phyloP scores from a whole-genome alignment of 345 rosid species.

The Populus ilicifolia region DNA sequence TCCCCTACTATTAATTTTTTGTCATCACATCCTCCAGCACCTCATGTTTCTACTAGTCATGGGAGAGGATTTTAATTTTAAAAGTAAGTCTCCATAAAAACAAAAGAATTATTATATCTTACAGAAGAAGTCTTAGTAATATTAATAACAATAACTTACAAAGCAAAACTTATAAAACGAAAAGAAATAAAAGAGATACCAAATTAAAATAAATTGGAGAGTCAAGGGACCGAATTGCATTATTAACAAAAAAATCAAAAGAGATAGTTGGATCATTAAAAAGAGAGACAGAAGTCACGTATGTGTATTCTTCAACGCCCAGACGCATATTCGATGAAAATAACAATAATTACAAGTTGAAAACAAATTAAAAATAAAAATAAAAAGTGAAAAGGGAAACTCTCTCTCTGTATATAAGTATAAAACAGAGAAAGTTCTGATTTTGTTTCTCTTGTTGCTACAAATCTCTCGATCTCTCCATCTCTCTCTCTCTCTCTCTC shows the following conservation, averaged over 20 bases:
- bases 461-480: conserved; percentile 35
- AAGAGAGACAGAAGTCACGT: neutral
- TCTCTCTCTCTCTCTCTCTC: neutral
- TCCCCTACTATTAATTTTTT: too few species aligned
- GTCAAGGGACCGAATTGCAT: neutral
- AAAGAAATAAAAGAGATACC: too few species aligned
- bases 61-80: too few species aligned
- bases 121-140: too few species aligned
- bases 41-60: too few species aligned
- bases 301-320: neutral
- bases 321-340: neutral
- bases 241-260: neutral
- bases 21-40: too few species aligned
- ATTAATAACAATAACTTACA: too few species aligned
- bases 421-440: conserved; percentile 39
- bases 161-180: too few species aligned
- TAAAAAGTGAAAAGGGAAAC: conserved; percentile 5
- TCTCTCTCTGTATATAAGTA: neutral
- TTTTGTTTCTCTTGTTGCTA: conserved; percentile 41
- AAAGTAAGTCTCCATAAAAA: too few species aligned
- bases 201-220: neutral
- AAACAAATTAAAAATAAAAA: conserved; percentile 5
- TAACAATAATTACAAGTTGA: neutral
- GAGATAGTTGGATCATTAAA: neutral
- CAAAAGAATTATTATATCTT: too few species aligned